These are phyloP conservation scores for Zygosaccharomyces pseudobailii DNA, from an alignment of 1,139 yeast genomes.

Conservation along the genomic window DNA sequence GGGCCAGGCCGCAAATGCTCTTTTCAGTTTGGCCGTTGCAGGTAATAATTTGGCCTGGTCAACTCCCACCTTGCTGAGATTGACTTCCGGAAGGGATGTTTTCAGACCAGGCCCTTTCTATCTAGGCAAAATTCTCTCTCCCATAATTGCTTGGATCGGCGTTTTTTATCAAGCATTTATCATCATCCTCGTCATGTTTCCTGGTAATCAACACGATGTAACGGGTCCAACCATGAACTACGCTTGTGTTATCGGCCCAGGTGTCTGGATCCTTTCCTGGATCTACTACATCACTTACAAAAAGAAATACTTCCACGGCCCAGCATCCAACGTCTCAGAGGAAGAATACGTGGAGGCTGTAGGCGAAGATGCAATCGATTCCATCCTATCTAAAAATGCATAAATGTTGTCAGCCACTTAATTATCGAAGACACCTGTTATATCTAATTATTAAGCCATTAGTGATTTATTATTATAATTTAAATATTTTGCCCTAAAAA, in stretches of 20 bases:
- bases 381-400: background rate
- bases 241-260: conserved; percentile 52
- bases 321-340: conserved; percentile 34
- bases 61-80: conserved; percentile 49
- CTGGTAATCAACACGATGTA: conserved; percentile 39
- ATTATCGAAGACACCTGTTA: background rate
- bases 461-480: no score
- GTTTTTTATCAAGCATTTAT: conserved; percentile 38
- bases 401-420: background rate
- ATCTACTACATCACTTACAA: conserved; percentile 46
- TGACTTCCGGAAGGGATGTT: conserved; percentile 43
- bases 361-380: conserved; percentile 27
- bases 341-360: conserved; percentile 26
- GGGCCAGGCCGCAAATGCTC: conserved; percentile 53
- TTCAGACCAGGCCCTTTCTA: conserved; percentile 64
- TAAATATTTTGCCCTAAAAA: no score
- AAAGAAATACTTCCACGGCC: conserved; percentile 47
- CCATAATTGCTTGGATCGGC: conserved; percentile 39
- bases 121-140: conserved; percentile 49
- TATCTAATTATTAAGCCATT: no score
- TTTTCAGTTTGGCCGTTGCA: conserved; percentile 55
- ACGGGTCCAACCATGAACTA: conserved; percentile 50
- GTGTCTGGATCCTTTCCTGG: conserved; percentile 45
- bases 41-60: conserved; percentile 60
- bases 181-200: conserved; percentile 47